Evolutionary conservation across 768 basidiomycete genomes (phyloP).

Genomic region (Trametopsis cervina): DNA sequence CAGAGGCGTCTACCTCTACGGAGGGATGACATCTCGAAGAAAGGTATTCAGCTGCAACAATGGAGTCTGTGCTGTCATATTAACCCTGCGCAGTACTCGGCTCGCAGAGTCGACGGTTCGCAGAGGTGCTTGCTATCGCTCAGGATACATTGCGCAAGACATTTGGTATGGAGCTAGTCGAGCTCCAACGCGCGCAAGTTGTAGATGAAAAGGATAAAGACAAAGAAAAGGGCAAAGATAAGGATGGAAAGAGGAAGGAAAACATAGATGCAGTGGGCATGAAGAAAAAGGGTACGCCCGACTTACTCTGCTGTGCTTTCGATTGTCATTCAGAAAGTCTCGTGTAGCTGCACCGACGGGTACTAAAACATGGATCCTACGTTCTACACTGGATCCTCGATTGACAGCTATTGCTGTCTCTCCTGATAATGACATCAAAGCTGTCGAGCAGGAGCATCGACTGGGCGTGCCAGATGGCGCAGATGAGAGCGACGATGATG

Average conservation of each 20-base stretch:
- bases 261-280: conserved; percentile 43
- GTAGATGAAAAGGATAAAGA: conserved; percentile 45
- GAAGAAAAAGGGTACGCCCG: conserved; percentile 57
- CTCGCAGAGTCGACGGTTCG: conserved; percentile 49
- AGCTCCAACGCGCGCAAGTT: conserved; percentile 49
- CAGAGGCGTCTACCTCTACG: conserved; percentile 58
- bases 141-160: conserved; percentile 56
- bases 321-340: neutral
- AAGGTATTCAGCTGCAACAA: conserved; percentile 39
- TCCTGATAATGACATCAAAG: conserved; percentile 33
- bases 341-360: conserved; percentile 48
- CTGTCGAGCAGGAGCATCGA: conserved; percentile 42
- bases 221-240: conserved; percentile 24
- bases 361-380: conserved; percentile 78
- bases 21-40: conserved; percentile 84
- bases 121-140: conserved; percentile 52
- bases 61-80: conserved; percentile 14
- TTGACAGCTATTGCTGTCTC: conserved; percentile 58
- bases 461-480: conserved; percentile 23
- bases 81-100: conserved; percentile 39
- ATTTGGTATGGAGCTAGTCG: conserved; percentile 83
- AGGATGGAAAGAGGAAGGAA: conserved; percentile 38
- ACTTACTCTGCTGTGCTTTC: neutral
- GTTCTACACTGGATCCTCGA: conserved; percentile 57
- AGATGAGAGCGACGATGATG: conserved; percentile 46